Evolutionary conservation across 2,329 filamentous ascomycete species (phyloP), one percentile per base, ranked within the genome.

Genomic region (Trichoderma hamatum): DNA sequence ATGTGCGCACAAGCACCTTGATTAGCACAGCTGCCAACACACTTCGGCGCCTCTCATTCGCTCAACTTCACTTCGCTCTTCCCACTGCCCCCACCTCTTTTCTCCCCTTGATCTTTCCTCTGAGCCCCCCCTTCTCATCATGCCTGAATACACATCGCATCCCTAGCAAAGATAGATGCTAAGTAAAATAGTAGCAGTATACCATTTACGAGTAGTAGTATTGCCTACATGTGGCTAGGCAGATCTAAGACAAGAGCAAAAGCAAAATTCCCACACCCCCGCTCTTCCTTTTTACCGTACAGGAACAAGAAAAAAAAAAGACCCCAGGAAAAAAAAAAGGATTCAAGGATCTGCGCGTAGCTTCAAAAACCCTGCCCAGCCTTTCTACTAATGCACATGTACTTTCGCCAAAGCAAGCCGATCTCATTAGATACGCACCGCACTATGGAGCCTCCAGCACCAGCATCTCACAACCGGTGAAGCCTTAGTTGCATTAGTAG

Each of bases 11-110:
- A 24, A 24, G 21, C n/a, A 49, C 46, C 60, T 54, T 39, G 46
- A 64, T 64, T 64, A 61, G 58, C 58, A 49, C 51, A 39, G 21
- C 49, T 54, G 61, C 61, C 49, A 64, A 54, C 61, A 64, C 61
- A 64, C 39, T 64, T 34, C 32, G 36, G 24, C 28, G 24, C 16
- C 59, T 62, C 59, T 24, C 61, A 55, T 64, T 64, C 61, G 46
- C 30, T 54, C 21, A 32, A 32, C 16, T 51, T 30, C 43, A 46
- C n/a, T 13, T 24, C 19, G 14, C 16, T 62, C 26, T 11, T 32
- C 39, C 28, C 60, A 10, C 51, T 28, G n/a, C 51, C 14, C 26
- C 24, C 51, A 26, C 24, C 51, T 28, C 24, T 54, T 30, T 11
- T 26, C 26, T 26, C 11, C 24, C 28, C 24, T 54, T n/a, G 39